Evolutionary conservation across 495 filamentous ascomycete species (phyloP), one percentile per base, ranked within the genome.

Genomic region (Pyronema domesticum): DNA sequence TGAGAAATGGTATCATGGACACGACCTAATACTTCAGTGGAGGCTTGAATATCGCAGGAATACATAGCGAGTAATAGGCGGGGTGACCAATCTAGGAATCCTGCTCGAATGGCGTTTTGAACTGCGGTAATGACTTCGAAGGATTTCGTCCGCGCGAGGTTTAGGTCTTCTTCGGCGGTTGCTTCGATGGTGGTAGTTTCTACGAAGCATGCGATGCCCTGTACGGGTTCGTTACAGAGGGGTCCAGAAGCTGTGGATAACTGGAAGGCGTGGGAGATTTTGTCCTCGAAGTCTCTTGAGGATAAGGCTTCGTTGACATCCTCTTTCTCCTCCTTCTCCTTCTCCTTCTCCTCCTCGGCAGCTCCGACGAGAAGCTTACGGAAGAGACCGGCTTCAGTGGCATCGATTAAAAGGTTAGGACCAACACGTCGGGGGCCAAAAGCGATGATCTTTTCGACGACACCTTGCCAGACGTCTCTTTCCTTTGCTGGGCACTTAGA

Each of bases 21-120:
- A 47, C 85, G 81, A 34, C 91, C 91, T 13, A 98, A 80, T 55
- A 95, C 91, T 70, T 95, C 89, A 63, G 88, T 86, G 39, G 85
- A 86, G 49, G 89, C 86, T 74, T 96, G 93, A 60, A 98, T 95
- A 63, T 95, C 89, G 66, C 86, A 89, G 53, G 81, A 86, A 71
- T 98, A 98, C 86, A 95, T 95, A n/a, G 91, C 89, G 48, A 95
- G 80, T 73, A 96, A 75, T 33, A 98, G 74, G 1, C 91, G 78
- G 0, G 93, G 89, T 54, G 82, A 88, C 89, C 89, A 98, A 73
- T 95, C 93, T 3, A 94, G 70, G 72, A 96, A 95, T 13, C 81
- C 89, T 61, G 83, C 78, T 14, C 78, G 75, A 58, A 96, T 89
- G n/a, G 84, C 79, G 37, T 85, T 79, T 48, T 86, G 86, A 4